Evolutionary conservation across 2,329 filamentous ascomycete genomes (phyloP), one percentile per base, ranked within the genome.

Genomic region (Neurospora crassa): DNA sequence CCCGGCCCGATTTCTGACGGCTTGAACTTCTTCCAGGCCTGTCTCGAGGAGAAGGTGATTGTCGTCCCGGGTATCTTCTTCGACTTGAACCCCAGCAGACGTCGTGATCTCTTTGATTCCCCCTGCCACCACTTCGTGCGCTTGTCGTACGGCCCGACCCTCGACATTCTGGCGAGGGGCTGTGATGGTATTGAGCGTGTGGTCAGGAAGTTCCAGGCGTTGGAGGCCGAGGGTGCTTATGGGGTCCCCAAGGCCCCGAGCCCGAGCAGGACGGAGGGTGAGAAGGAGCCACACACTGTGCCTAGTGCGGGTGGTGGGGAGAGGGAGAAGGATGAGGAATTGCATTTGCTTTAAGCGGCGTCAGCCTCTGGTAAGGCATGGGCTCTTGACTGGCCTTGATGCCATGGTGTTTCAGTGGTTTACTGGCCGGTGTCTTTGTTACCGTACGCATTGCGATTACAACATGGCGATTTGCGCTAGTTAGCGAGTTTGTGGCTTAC

Each of bases 1-100:
- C 92, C 95, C 0, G 87, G 87, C n/a, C 88, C 90, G 73, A 97
- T 98, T 80, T 91, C 92, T 72, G 95, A 98, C 79, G 95, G 95
- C 10, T 84, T 98, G 78, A 97, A 97, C 84, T 98, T 98, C 87
- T 97, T 98, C 89, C 90, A 96, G 80, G 94, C 94, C 40, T 96
- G 96, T 79, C 84, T 98, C 67, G 89, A 92, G 78, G 94, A 97
- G 85, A 96, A 96, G 86, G 93, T 96, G 75, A 97, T 97, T 78
- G 94, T 97, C 20, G 95, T 98, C 5, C 95, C 95, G 0, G 95
- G 95, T 72, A 98, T 98, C 81, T 98, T 98, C 87, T 98, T 98
- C 80, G 95, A 98, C 78, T 83, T 98, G 74, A 98, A 98, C 83
- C 95, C 95, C 4, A 91, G 92, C 43, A 91, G 93, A 80, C 88